Base-by-base conservation (phyloP, 768 basidiomycete genomes). In the Rhodotorula babjevae region DNA sequence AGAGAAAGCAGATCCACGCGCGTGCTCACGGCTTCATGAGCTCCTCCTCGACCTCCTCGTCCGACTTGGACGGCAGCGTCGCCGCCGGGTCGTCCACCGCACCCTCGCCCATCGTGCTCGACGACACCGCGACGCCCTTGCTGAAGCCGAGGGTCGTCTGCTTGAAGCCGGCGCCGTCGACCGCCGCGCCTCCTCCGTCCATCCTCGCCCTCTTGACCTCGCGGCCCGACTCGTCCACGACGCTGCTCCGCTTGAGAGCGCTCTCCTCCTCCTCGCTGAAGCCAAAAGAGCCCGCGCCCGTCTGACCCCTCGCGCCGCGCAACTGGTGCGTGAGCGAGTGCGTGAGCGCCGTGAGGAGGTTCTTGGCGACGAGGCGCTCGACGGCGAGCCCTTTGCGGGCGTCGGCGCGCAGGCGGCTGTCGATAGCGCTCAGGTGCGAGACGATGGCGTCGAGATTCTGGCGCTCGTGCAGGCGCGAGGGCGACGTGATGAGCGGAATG, bases 361-460 rank as follows among this genome's bases (percentile, higher is more conserved):
- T 72, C 47, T 72, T 72, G 14, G 71, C 71, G 46, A 25, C 50
- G 18, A 72, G 49, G 15, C 71, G 62, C 44, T 68, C 71, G 63
- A 72, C 71, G 18, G 25, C 31, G 15, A 72, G 52, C 19, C 67
- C 66, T 31, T 61, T 61, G 53, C 67, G 58, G 12, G 63, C 71
- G 46, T 68, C 63, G 31, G 71, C 44, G n/a, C 60, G 42, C 27
- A 61, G 25, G 18, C 62, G 42, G 47, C 62, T 61, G 62, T 47
- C n/a, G 23, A 52, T 8, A 15, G 40, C 21, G 29, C 19, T 2
- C 29, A 59, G n/a, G 19, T 18, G 11, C 14, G 33, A 16, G 50
- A 27, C 47, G 63, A 42, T 9, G 29, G 44, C 18, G 1, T 72
- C 67, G 25, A 72, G 49, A 12, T 46, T 15, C 15, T 18, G 31